These are phyloP conservation scores for Cutaneotrichosporon spelunceum DNA, from an alignment of 1,284 basidiomycete genomes.

Conservation along the genomic window DNA sequence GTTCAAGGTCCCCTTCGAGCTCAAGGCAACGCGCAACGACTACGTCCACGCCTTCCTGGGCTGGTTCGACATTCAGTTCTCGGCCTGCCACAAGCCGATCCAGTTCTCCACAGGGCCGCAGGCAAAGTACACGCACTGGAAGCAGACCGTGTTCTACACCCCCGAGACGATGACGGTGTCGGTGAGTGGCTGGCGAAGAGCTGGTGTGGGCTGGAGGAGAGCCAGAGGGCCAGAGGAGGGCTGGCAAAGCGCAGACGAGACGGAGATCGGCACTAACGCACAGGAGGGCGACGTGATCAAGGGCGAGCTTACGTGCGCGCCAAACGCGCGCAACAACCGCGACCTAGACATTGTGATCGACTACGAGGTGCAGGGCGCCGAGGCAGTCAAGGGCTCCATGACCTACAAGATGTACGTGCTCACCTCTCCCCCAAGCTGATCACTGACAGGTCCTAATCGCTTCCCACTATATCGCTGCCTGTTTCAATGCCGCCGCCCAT, in stretches of 20 bases:
- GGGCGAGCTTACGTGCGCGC: conserved; percentile 71
- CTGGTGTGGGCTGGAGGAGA: too few species aligned
- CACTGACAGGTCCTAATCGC: conserved; percentile 43
- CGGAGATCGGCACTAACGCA: not conserved
- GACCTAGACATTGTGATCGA: conserved; percentile 84
- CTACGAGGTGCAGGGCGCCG: conserved; percentile 60
- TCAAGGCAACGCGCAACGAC: conserved; percentile 84
- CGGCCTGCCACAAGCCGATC: conserved; percentile 93
- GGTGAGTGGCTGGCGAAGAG: conserved; percentile 21
- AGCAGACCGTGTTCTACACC: conserved; percentile 97
- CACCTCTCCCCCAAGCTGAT: conserved; percentile 27
- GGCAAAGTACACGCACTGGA: conserved; percentile 96
- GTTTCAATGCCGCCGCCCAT: not conserved
- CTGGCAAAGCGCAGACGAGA: too few species aligned
- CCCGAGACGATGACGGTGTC: conserved; percentile 61
- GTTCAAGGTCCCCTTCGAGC: conserved; percentile 75
- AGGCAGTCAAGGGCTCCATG: conserved; percentile 46
- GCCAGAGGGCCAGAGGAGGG: too few species aligned
- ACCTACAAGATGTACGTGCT: conserved; percentile 55
- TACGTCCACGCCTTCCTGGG: conserved; percentile 99
- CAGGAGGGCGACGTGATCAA: conserved; percentile 65
- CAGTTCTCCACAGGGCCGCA: conserved; percentile 94
- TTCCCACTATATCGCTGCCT: too few species aligned
- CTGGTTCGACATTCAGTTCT: conserved; percentile 98
- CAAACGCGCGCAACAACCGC: conserved; percentile 84